Conservation (phyloP, 176 grass and related monocot species). For the Musa itinerans region DNA sequence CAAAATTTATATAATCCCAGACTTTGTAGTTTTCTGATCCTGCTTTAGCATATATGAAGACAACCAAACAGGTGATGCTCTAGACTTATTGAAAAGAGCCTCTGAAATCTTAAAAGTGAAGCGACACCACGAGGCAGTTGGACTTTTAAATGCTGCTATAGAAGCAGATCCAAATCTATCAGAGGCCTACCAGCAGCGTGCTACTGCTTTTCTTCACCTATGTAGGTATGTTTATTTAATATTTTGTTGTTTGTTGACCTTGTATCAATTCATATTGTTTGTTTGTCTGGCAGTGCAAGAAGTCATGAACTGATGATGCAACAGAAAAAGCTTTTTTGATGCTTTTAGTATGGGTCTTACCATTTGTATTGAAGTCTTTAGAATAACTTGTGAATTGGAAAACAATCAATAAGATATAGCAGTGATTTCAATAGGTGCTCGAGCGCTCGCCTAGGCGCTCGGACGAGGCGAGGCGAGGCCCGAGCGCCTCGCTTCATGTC, state of each 20-base stretch:
- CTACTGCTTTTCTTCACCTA: conserved; percentile 50
- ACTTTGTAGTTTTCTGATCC: neutral
- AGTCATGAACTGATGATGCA: too few species aligned
- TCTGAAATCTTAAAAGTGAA: conserved; percentile 73
- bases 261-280: neutral
- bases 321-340: too few species aligned
- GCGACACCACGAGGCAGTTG: conserved; percentile 62
- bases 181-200: conserved; percentile 71
- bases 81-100: conserved; percentile 49
- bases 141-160: conserved; percentile 64
- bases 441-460: too few species aligned
- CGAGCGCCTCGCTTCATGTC: too few species aligned
- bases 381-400: too few species aligned
- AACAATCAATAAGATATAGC: too few species aligned
- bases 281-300: neutral
- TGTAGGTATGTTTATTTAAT: conserved; percentile 48
- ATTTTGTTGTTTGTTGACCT: neutral
- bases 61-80: conserved; percentile 45
- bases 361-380: too few species aligned
- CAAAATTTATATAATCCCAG: neutral
- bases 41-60: conserved; percentile 29
- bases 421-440: too few species aligned
- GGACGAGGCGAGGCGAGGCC: too few species aligned
- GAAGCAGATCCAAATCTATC: conserved; percentile 74
- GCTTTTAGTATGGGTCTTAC: too few species aligned